Evolutionary conservation across 768 basidiomycete species (phyloP).

Genomic region (Serendipita sp.): DNA sequence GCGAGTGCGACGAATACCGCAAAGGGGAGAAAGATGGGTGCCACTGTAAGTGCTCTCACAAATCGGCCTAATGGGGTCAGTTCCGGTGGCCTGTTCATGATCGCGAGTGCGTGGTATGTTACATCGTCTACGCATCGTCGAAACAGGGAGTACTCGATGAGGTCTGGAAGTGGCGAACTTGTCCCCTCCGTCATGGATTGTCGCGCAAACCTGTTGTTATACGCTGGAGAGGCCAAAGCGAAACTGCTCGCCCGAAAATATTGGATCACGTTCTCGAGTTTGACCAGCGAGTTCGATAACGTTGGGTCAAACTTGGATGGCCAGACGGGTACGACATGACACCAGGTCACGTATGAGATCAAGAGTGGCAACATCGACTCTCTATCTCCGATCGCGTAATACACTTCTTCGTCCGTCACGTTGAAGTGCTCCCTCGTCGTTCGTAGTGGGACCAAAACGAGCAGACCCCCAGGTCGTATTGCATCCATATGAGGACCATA

Average conservation of each 20-base stretch:
- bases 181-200: not conserved
- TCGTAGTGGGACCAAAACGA: not conserved
- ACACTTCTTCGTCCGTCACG: not conserved
- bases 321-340: not conserved
- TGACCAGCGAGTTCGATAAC: not conserved
- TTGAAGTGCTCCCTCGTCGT: not conserved
- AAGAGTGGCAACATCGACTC: not conserved
- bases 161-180: not conserved
- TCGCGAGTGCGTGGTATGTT: not conserved
- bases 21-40: not conserved
- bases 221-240: conserved; percentile 6
- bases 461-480: not conserved
- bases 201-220: conserved; percentile 7
- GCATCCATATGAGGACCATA: not conserved
- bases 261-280: conserved; percentile 6
- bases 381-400: not conserved
- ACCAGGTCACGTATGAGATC: not conserved
- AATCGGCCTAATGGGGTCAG: not conserved
- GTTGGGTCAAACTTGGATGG: not conserved
- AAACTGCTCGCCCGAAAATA: conserved; percentile 10
- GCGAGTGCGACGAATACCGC: not conserved
- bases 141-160: not conserved
- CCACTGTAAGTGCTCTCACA: not conserved
- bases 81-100: not conserved
- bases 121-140: not conserved